Conservation (phyloP, 2,329 filamentous ascomycete genomes). For the Huntiella savannae region DNA sequence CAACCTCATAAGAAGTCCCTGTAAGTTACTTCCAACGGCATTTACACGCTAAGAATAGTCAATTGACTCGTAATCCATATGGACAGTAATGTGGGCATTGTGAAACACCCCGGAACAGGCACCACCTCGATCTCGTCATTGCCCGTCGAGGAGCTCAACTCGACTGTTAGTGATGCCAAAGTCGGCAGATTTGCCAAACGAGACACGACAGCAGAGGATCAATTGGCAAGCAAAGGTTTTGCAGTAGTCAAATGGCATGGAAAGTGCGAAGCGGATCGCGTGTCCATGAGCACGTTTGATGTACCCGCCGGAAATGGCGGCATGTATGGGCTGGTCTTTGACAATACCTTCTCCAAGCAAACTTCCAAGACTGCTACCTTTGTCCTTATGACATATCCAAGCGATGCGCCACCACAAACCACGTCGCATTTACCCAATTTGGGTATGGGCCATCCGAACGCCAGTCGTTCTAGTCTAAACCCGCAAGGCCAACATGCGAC, state of each 20-base stretch:
- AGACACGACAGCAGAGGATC: conserved; percentile 41
- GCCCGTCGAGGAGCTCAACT: conserved; percentile 24
- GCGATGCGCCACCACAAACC: conserved; percentile 56
- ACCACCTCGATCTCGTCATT: conserved; percentile 28
- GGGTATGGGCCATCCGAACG: conserved; percentile 15
- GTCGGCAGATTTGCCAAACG: conserved; percentile 32
- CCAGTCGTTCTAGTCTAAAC: conserved; percentile 33
- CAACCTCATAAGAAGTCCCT: conserved; percentile 97
- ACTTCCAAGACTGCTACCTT: conserved; percentile 89
- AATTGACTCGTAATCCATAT: background rate
- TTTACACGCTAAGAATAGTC: conserved; percentile 1
- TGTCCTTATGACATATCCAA: conserved; percentile 84
- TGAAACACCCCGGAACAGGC: conserved; percentile 78
- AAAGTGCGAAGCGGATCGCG: conserved; percentile 91
- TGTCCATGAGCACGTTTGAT: conserved; percentile 76
- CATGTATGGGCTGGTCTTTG: conserved; percentile 92
- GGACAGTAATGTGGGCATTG: conserved; percentile 70
- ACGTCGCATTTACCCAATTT: conserved; percentile 49
- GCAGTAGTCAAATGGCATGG: conserved; percentile 67
- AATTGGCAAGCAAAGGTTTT: conserved; percentile 48
- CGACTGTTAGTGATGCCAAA: conserved; percentile 27
- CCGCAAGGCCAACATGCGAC: conserved; percentile 25
- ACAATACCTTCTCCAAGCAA: conserved; percentile 96
- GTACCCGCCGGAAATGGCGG: conserved; percentile 57
- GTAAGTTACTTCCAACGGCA: conserved; percentile 23